Conservation (phyloP, 352 stramenopile species). For the Globisporangium sylvaticum region DNA sequence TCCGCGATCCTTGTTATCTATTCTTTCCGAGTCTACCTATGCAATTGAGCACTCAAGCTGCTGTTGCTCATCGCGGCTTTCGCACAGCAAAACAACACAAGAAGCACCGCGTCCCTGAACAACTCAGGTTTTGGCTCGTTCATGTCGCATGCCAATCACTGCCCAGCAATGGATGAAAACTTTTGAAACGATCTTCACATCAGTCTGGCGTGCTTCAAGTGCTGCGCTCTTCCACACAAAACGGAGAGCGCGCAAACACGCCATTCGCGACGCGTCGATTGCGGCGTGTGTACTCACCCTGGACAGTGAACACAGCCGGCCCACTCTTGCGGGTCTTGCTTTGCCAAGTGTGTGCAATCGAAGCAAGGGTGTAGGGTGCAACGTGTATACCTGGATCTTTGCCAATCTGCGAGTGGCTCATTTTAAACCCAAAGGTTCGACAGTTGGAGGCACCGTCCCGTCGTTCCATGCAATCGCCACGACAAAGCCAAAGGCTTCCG, state of each 20-base stretch:
- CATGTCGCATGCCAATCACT: constrained; percentile 3
- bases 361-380: neutral
- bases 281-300: neutral
- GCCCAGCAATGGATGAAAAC: neutral
- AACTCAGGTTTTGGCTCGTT: neutral
- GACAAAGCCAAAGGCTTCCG: neutral
- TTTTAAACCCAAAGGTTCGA: constrained; percentile 3
- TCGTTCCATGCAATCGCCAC: neutral
- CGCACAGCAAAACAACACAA: neutral
- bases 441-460: constrained; percentile 4
- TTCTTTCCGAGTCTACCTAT: neutral
- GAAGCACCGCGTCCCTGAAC: neutral
- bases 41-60: neutral
- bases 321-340: neutral
- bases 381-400: constrained; percentile 1
- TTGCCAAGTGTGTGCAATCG: constrained; percentile 3
- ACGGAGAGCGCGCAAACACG: neutral
- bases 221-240: neutral
- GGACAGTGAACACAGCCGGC: neutral
- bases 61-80: neutral
- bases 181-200: constrained; percentile 5
- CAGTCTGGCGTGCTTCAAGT: neutral
- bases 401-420: neutral
- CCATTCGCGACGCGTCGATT: neutral
- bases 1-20: neutral